Conservation (phyloP, 1,284 basidiomycete species). For the Puccinia polysora region DNA sequence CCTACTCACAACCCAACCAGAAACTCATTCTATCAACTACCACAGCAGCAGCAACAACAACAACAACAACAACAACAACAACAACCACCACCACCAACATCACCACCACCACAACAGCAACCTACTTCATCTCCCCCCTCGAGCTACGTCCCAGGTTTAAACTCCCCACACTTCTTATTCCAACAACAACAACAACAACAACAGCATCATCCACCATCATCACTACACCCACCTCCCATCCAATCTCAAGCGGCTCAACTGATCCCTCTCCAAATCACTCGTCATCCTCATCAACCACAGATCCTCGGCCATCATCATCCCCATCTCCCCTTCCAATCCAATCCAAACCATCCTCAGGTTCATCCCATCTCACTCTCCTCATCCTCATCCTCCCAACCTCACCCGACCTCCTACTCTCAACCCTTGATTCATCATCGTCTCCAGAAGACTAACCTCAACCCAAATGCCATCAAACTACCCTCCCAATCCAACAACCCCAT, state of each 20-base stretch:
- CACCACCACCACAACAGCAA: background rate
- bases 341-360: background rate
- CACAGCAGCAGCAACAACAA: background rate
- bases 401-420: background rate
- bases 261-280: no score
- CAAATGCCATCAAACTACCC: background rate
- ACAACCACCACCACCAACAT: background rate
- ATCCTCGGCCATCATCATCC: background rate
- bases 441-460: background rate
- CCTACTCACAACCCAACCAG: background rate
- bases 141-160: background rate
- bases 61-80: conserved; percentile 21
- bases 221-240: no score
- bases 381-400: conserved; percentile 4
- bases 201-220: background rate
- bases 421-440: conserved; percentile 27
- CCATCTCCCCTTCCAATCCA: background rate
- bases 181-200: conserved; percentile 10
- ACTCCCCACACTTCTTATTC: conserved; percentile 14
- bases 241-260: no score
- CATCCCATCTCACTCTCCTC: background rate
- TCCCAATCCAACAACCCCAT: background rate
- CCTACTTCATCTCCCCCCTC: background rate
- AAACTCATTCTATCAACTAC: conserved; percentile 1
- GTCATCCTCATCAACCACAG: background rate